Conservation (phyloP, 352 stramenopile genomes). For the Pythium dissotocum region DNA sequence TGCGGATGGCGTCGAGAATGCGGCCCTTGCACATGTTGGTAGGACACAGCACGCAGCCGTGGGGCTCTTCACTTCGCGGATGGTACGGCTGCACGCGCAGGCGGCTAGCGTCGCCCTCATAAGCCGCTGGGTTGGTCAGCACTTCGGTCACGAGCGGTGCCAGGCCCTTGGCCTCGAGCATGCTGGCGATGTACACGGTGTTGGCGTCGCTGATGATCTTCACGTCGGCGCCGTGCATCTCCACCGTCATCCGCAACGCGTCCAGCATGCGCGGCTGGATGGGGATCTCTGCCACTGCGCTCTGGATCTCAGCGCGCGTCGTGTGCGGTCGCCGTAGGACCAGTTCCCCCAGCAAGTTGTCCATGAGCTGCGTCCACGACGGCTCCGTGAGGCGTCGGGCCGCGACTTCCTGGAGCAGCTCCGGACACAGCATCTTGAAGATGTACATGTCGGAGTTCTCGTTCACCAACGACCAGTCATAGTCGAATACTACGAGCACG, state of each 20-base stretch:
- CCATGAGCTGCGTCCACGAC: constrained; percentile 70
- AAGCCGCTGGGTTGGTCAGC: constrained; percentile 57
- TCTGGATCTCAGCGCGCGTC: constrained; percentile 37
- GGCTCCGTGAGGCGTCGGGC: constrained; percentile 27
- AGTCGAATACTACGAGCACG: constrained; percentile 79
- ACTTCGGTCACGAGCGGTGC: constrained; percentile 41
- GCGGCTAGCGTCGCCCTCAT: constrained; percentile 32
- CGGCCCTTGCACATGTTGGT: constrained; percentile 83
- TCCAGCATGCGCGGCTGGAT: constrained; percentile 72
- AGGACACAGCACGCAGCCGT: constrained; percentile 60
- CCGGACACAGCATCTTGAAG: constrained; percentile 64
- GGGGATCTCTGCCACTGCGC: constrained; percentile 50
- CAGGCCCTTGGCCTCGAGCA: constrained; percentile 51
- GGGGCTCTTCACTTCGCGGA: constrained; percentile 31
- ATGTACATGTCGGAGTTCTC: constrained; percentile 83
- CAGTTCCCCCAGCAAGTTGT: constrained; percentile 56
- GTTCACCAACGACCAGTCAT: constrained; percentile 84
- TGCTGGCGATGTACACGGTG: constrained; percentile 77
- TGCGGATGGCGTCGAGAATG: constrained; percentile 58
- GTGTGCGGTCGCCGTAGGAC: constrained; percentile 41
- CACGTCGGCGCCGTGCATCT: constrained; percentile 42
- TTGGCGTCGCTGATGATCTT: constrained; percentile 83
- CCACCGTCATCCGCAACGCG: constrained; percentile 48
- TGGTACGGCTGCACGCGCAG: constrained; percentile 66
- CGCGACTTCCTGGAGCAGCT: constrained; percentile 46